phyloP scores from a whole-genome alignment of 495 filamentous ascomycete genomes.

The Lepraria neglecta region DNA sequence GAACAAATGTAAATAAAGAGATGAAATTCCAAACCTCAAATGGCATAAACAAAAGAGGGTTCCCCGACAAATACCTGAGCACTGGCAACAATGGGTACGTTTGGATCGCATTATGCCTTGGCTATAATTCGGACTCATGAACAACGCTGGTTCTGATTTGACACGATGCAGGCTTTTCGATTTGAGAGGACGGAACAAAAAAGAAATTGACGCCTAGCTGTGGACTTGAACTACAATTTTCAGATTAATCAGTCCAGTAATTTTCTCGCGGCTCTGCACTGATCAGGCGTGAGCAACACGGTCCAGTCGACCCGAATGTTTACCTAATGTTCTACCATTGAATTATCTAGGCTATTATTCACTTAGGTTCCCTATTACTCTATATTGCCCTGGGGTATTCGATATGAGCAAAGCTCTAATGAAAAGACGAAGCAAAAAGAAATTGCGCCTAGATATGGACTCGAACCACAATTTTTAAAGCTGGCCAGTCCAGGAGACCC shows the following conservation, averaged over 20 bases:
- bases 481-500: background rate
- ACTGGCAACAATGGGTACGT: no score
- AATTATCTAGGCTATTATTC: slow-evolving; percentile 1
- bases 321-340: slow-evolving; percentile 5
- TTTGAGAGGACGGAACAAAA: no score
- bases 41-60: no score
- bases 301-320: background rate
- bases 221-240: slow-evolving; percentile 3
- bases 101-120: no score
- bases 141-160: no score
- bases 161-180: no score
- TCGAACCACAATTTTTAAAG: slow-evolving; percentile 5
- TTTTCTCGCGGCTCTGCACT: background rate
- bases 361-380: no score
- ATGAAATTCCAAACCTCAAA: background rate
- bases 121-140: no score
- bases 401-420: background rate
- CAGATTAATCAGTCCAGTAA: background rate
- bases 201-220: background rate
- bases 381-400: no score
- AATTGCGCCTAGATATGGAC: slow-evolving; percentile 1
- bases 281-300: background rate
- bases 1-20: background rate
- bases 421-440: background rate
- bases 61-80: no score